Evolutionary conservation across 2,329 filamentous ascomycete species (phyloP).

Genomic region (Cercospora zeina): DNA sequence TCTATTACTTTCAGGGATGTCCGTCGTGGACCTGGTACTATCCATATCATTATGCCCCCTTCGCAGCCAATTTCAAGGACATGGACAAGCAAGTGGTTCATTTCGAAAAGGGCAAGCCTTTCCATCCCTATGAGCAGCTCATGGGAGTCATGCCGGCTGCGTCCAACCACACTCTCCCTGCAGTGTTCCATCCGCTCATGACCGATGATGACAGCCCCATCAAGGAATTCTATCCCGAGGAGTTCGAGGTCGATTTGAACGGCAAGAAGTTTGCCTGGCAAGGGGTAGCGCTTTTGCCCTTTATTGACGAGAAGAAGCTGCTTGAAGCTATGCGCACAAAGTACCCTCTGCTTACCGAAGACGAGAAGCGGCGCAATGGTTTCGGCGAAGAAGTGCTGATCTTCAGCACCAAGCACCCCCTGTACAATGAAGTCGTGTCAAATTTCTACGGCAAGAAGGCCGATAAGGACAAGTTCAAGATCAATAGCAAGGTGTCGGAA

Average conservation of each 20-base stretch:
- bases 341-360: constrained; percentile 74
- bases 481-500: constrained; percentile 73
- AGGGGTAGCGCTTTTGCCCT: constrained; percentile 87
- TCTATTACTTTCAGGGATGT: constrained; percentile 98
- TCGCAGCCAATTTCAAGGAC: constrained; percentile 90
- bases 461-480: constrained; percentile 62
- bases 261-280: constrained; percentile 99
- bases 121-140: constrained; percentile 91
- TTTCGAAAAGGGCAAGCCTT: constrained; percentile 82
- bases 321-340: constrained; percentile 78
- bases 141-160: constrained; percentile 97
- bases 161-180: constrained; percentile 86
- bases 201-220: constrained; percentile 83
- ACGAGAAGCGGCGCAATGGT: constrained; percentile 76
- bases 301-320: constrained; percentile 89
- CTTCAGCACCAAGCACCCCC: constrained; percentile 76
- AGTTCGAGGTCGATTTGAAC: constrained; percentile 90
- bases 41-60: constrained; percentile 96
- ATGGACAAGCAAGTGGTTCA: constrained; percentile 74
- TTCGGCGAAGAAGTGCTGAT: constrained; percentile 79
- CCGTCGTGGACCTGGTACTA: constrained; percentile 99
- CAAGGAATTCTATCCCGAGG: constrained; percentile 94
- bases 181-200: constrained; percentile 89
- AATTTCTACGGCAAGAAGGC: constrained; percentile 93
- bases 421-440: constrained; percentile 81